These are phyloP conservation scores for Fagus crenata DNA, from an alignment of 306 rosid species.

Conservation along the genomic window DNA sequence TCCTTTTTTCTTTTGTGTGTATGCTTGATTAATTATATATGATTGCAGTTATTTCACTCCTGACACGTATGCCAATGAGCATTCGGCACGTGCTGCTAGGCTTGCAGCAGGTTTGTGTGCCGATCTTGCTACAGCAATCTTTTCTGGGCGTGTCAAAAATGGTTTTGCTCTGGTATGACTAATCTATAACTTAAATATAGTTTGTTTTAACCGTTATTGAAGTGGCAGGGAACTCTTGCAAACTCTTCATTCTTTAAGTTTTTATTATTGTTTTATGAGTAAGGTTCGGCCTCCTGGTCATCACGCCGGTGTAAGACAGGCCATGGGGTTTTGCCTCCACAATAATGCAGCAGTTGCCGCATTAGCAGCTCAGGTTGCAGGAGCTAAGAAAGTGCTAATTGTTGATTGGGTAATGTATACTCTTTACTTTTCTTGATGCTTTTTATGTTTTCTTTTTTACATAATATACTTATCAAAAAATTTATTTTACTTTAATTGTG, in stretches of 20 bases:
- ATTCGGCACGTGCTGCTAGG: slow-evolving; percentile 97
- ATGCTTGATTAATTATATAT: slow-evolving; percentile 33
- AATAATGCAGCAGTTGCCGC: slow-evolving; percentile 99
- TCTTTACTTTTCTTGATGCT: neutral
- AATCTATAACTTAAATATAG: neutral
- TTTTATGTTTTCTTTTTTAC: slow-evolving; percentile 6
- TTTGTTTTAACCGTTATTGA: slow-evolving; percentile 18
- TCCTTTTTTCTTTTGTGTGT: slow-evolving; percentile 16
- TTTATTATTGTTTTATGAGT: slow-evolving; percentile 30
- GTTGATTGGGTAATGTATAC: slow-evolving; percentile 87
- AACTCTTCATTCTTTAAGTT: slow-evolving; percentile 1
- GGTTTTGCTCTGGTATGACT: slow-evolving; percentile 90
- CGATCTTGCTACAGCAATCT: slow-evolving; percentile 78
- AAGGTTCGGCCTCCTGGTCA: slow-evolving; percentile 99
- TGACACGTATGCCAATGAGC: slow-evolving; percentile 96
- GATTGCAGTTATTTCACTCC: slow-evolving; percentile 85
- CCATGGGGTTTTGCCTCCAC: slow-evolving; percentile 99
- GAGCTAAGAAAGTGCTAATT: slow-evolving; percentile 90
- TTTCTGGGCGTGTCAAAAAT: slow-evolving; percentile 83
- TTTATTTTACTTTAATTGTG: neutral
- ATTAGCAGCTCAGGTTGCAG: slow-evolving; percentile 85
- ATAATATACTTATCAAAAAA: neutral
- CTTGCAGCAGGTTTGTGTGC: slow-evolving; percentile 96
- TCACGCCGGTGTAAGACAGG: slow-evolving; percentile 90
- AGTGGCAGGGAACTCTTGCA: neutral